A percentile compares a stretch with the other conserved stretches of the same genome.
These are phyloP conservation scores for Plasmodium knowlesi DNA, from an alignment of 169 alveolate genomes.

Conservation along the genomic window DNA sequence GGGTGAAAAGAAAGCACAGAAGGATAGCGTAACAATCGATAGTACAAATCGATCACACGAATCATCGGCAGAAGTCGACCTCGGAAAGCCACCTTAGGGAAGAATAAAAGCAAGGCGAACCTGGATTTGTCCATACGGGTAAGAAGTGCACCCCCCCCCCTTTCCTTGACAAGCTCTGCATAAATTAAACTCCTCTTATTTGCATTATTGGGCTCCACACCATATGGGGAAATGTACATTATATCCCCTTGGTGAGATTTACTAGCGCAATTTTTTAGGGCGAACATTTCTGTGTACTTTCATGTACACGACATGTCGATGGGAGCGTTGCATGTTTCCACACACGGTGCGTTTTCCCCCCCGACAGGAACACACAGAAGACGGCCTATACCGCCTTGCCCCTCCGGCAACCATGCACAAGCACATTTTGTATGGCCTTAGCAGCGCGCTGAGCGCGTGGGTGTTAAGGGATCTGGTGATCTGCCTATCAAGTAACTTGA, in stretches of 20 bases:
- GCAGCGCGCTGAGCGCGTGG: constrained; percentile 69
- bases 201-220: not conserved
- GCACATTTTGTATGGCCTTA: constrained; percentile 27
- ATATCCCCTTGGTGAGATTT: not conserved
- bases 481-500: constrained; percentile 13
- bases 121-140: not conserved
- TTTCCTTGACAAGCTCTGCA: not conserved
- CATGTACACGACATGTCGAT: not conserved
- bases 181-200: not conserved
- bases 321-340: not conserved
- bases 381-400: not conserved
- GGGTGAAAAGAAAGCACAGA: not conserved
- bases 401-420: constrained; percentile 24
- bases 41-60: not conserved
- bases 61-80: too few relatives aligned
- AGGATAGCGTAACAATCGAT: not conserved
- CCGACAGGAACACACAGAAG: not conserved
- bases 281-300: not conserved
- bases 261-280: not conserved
- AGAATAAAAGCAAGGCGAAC: not conserved
- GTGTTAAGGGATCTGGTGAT: constrained; percentile 56
- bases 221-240: not conserved
- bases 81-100: not conserved
- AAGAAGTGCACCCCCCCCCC: too few relatives aligned
- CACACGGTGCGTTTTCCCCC: not conserved